Conservation (phyloP, 768 basidiomycete genomes). For the Inosperma sp. region DNA sequence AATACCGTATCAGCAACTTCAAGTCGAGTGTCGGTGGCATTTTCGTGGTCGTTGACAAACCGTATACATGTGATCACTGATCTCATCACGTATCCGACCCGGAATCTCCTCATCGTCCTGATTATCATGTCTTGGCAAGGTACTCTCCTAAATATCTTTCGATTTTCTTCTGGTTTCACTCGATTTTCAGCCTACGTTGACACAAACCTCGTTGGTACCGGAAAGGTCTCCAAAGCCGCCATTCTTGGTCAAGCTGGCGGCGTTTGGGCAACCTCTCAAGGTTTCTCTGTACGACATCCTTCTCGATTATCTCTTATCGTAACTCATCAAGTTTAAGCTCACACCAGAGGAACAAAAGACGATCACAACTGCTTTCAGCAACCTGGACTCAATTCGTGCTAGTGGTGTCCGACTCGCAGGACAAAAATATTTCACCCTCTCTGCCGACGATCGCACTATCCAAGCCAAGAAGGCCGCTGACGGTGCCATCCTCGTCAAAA, state of each 20-base stretch:
- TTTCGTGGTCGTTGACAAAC: not conserved
- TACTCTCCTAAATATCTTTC: conserved; percentile 20
- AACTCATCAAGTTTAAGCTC: too few relatives aligned
- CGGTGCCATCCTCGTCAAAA: conserved; percentile 73
- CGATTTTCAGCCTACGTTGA: conserved; percentile 69
- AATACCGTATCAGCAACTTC: conserved; percentile 31
- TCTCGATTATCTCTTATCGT: too few relatives aligned
- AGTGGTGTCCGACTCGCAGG: conserved; percentile 61
- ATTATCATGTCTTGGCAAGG: conserved; percentile 68
- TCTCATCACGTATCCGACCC: conserved; percentile 1
- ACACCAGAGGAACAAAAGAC: conserved; percentile 59
- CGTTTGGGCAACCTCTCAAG: conserved; percentile 64
- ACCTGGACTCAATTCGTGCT: conserved; percentile 40
- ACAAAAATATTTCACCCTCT: conserved; percentile 71
- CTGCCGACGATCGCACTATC: conserved; percentile 46
- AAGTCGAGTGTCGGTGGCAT: conserved; percentile 21
- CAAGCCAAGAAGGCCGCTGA: conserved; percentile 77
- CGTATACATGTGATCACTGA: not conserved
- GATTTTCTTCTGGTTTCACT: not conserved
- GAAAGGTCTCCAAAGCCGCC: conserved; percentile 72
- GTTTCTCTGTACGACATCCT: conserved; percentile 48
- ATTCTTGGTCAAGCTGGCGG: conserved; percentile 72
- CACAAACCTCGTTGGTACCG: conserved; percentile 67
- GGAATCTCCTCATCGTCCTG: not conserved
- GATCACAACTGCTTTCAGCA: conserved; percentile 44